Evolutionary conservation across 176 grass and related monocot genomes (phyloP).

Genomic region (Panicum miliaceum): DNA sequence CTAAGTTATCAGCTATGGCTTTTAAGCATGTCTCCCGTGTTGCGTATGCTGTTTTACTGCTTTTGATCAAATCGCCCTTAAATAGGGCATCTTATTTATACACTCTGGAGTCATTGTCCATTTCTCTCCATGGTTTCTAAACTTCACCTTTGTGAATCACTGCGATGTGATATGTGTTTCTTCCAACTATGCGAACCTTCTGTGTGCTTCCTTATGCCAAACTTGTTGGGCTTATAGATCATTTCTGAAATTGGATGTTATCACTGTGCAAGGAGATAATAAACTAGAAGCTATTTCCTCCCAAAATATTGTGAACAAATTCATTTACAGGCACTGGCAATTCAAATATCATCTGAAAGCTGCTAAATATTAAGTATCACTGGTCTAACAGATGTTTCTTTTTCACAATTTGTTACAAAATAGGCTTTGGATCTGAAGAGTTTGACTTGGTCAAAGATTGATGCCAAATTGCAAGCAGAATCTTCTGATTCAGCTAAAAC

Average conservation of each 20-base stretch:
- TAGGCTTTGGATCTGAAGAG: constrained; percentile 90
- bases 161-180: neutral
- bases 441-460: constrained; percentile 95
- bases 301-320: constrained; percentile 7
- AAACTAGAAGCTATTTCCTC: neutral
- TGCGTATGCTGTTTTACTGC: constrained; percentile 3
- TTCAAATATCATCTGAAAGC: constrained; percentile 17
- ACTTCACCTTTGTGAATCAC: neutral
- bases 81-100: neutral
- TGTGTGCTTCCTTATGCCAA: constrained; percentile 20
- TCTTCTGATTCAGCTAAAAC: constrained; percentile 55
- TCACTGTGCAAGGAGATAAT: neutral
- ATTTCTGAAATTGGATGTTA: constrained; percentile 2
- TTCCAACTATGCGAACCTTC: constrained; percentile 11
- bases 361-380: constrained; percentile 12
- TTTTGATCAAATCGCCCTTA: constrained; percentile 18
- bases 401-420: constrained; percentile 21
- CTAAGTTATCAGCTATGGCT: constrained; percentile 31
- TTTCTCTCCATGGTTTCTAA: constrained; percentile 23
- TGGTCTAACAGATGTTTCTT: constrained; percentile 18
- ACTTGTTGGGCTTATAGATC: neutral
- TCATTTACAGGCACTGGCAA: neutral
- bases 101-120: neutral
- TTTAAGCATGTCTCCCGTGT: neutral
- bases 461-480: constrained; percentile 76